phyloP scores from a whole-genome alignment of 441 rosid species.

The Heliophila coronopifolia region DNA sequence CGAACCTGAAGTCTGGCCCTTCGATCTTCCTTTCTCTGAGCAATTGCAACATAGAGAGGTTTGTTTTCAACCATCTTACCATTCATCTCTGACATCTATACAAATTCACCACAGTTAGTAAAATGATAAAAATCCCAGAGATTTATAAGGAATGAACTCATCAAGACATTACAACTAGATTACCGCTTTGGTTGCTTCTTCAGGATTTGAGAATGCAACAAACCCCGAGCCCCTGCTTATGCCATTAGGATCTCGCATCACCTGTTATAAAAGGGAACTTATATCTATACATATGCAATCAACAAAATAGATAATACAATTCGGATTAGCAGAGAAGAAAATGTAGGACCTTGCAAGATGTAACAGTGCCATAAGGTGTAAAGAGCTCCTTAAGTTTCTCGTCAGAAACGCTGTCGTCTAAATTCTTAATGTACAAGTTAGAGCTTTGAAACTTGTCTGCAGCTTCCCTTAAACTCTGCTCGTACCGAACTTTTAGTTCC shows the following conservation, averaged over 20 bases:
- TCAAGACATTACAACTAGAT: too few relatives aligned
- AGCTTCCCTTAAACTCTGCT: slow-evolving; percentile 54
- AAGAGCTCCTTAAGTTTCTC: slow-evolving; percentile 53
- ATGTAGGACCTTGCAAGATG: slow-evolving; percentile 74
- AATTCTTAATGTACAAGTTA: slow-evolving; percentile 56
- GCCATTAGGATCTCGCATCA: slow-evolving; percentile 59
- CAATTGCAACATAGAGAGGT: slow-evolving; percentile 68
- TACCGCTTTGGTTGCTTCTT: slow-evolving; percentile 64
- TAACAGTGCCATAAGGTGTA: slow-evolving; percentile 48
- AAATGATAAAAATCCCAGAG: too few relatives aligned
- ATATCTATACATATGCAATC: too few relatives aligned
- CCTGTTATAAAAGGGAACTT: too few relatives aligned
- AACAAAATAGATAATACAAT: too few relatives aligned
- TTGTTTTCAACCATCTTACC: slow-evolving; percentile 53
- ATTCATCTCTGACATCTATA: slow-evolving; percentile 59
- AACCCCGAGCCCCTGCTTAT: slow-evolving; percentile 66
- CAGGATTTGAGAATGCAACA: slow-evolving; percentile 61
- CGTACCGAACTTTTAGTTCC: slow-evolving; percentile 46
- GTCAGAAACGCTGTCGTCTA: slow-evolving; percentile 55
- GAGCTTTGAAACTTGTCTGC: slow-evolving; percentile 52
- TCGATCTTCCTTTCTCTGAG: slow-evolving; percentile 68
- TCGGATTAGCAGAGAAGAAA: too few relatives aligned
- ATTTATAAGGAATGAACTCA: too few relatives aligned
- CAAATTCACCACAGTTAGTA: too few relatives aligned
- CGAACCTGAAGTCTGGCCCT: slow-evolving; percentile 62